Conservation (phyloP, 2,329 filamentous ascomycete genomes). For the Coniochaeta ligniaria region DNA sequence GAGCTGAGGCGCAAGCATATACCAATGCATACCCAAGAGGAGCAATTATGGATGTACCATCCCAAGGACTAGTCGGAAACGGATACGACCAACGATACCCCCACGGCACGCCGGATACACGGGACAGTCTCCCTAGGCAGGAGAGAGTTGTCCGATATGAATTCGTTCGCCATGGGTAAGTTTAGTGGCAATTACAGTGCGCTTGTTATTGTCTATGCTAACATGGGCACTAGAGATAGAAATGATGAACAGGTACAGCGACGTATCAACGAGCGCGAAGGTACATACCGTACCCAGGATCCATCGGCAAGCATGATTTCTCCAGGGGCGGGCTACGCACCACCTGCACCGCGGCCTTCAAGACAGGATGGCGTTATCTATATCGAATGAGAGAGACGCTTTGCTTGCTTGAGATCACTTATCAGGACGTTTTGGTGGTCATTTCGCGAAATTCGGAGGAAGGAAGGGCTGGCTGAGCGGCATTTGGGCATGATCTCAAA, state of each 20-base stretch:
- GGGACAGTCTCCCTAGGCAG: conserved; percentile 5
- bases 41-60: neutral
- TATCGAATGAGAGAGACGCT: neutral
- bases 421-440: neutral
- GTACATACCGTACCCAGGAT: neutral
- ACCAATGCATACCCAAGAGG: neutral
- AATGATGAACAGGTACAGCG: neutral
- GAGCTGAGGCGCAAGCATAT: neutral
- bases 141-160: conserved; percentile 16
- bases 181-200: neutral
- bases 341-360: neutral
- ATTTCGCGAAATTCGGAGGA: neutral
- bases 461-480: neutral
- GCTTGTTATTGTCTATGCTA: neutral
- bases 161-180: conserved; percentile 10
- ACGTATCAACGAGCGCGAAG: neutral
- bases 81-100: neutral
- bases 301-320: neutral
- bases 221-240: neutral
- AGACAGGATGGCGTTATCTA: conserved; percentile 1
- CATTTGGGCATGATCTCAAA: neutral
- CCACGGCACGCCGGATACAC: neutral
- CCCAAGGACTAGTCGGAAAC: neutral
- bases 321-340: neutral
- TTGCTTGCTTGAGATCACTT: neutral